Evolutionary conservation across 1,284 basidiomycete species (phyloP).

Genomic region (Vanrija sp.): DNA sequence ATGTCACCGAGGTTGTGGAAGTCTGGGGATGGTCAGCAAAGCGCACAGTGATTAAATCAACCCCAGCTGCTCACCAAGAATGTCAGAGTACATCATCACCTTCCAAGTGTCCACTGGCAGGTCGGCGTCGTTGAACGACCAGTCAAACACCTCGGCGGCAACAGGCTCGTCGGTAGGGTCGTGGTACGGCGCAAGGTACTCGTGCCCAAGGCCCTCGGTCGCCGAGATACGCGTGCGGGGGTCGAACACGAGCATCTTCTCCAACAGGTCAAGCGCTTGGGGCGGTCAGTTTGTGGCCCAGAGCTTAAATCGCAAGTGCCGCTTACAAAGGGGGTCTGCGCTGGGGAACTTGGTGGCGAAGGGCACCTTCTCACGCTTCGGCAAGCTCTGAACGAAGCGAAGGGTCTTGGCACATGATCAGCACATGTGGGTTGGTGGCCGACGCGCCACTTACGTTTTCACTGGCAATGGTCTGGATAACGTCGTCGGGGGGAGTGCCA

Average conservation of each 20-base stretch:
- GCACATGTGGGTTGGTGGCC: not conserved
- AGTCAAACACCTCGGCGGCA: conserved; percentile 93
- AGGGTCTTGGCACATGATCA: conserved; percentile 65
- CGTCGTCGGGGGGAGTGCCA: conserved; percentile 97
- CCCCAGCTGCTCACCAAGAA: conserved; percentile 63
- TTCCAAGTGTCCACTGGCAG: conserved; percentile 99
- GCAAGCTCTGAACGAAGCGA: conserved; percentile 96
- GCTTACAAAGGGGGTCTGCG: conserved; percentile 74
- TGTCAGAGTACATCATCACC: conserved; percentile 97
- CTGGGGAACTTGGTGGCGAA: conserved; percentile 92
- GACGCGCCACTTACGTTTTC: conserved; percentile 70
- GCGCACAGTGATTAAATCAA: not conserved
- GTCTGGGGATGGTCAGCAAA: conserved; percentile 34
- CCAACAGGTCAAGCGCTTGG: conserved; percentile 86
- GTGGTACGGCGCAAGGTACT: conserved; percentile 96
- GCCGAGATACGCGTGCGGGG: conserved; percentile 95
- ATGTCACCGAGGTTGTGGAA: conserved; percentile 55
- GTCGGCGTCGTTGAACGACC: conserved; percentile 99
- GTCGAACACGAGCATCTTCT: conserved; percentile 99
- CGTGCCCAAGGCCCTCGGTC: conserved; percentile 82
- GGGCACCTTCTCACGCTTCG: conserved; percentile 91
- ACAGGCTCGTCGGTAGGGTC: conserved; percentile 97
- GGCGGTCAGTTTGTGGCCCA: not conserved
- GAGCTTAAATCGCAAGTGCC: not conserved
- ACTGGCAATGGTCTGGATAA: conserved; percentile 96